Conservation (phyloP, 306 rosid genomes). For the Quercus bicolor region DNA sequence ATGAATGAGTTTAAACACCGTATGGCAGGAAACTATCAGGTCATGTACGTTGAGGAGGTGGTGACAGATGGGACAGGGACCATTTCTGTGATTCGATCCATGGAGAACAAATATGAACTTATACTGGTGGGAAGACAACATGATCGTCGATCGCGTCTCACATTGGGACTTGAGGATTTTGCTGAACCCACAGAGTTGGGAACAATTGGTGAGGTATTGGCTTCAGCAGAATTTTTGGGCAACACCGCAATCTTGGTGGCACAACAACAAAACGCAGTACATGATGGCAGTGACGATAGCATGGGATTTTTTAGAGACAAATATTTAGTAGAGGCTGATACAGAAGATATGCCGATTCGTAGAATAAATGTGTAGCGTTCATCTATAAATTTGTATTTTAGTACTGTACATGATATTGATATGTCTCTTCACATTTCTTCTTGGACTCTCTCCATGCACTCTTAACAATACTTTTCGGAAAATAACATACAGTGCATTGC, state of each 20-base stretch:
- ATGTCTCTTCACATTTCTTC: not conserved
- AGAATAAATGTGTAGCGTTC: not conserved
- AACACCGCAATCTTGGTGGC: slow-evolving; percentile 26
- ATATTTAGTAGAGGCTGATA: not conserved
- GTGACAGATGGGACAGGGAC: slow-evolving; percentile 32
- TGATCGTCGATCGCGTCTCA: not conserved
- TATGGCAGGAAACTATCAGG: slow-evolving; percentile 11
- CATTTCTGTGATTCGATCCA: slow-evolving; percentile 17
- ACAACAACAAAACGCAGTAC: slow-evolving; percentile 24
- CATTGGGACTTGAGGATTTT: slow-evolving; percentile 23
- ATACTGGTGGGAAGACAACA: slow-evolving; percentile 36
- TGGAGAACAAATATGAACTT: slow-evolving; percentile 24
- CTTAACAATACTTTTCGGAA: too few relatives aligned
- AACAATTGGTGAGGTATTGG: slow-evolving; percentile 27
- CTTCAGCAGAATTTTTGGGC: slow-evolving; percentile 21
- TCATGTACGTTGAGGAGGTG: slow-evolving; percentile 29
- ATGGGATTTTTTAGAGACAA: not conserved
- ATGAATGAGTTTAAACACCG: slow-evolving; percentile 12
- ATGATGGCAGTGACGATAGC: not conserved
- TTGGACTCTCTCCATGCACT: not conserved
- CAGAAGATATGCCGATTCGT: not conserved
- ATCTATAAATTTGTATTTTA: too few relatives aligned
- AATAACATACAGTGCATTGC: too few relatives aligned
- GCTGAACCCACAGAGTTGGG: slow-evolving; percentile 22
- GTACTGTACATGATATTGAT: too few relatives aligned